Base-by-base conservation (phyloP, 2,329 filamentous ascomycete genomes). In the Pestalotiopsis sp. region DNA sequence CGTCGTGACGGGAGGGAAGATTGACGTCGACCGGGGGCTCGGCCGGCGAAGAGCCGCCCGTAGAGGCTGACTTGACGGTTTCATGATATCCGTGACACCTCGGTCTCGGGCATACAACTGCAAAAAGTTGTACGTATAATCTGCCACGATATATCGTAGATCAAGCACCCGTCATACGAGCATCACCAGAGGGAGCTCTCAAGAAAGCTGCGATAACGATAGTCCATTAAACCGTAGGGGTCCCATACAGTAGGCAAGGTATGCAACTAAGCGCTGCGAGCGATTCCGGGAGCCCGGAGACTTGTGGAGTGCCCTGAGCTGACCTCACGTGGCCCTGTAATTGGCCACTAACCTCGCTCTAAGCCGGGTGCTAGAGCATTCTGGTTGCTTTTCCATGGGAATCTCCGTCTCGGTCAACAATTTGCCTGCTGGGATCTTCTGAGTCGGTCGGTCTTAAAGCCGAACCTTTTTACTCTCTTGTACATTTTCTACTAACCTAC, bases 141-240 rank as follows among this genome's bases (percentile, higher is more conserved):
- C 14, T 36, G 13, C 2, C 38, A 39, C 45, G 23, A 7, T n/a
- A 27, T 57, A 14, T 31, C 31, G 27, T 23, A 14, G 23, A 4
- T 6, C 12, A 12, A 23, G 36, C 25, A 45, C 57, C 63, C 23
- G 52, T 57, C 63, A 66, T 66, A 58, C 63, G 63, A 57, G 63
- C 41, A 56, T 36, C 63, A 56, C n/a, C 27, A 13, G 63, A n/a
- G 39, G 27, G 61, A n/a, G 23, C 61, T 52, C 38, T 36, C 31
- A 36, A 59, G 38, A 62, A 65, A 65, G 41, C 14, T 31, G 13
- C 62, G 62, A 66, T 66, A 66, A 57, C 63, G 63, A 66, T 66
- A 66, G 63, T 38, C 23, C 23, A 56, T 17, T 56, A 66, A 23
- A 66, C 63, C 63, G 63, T 66, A 58, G 36, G 23, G 41, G 14